Evolutionary conservation across 1,284 basidiomycete species (phyloP).

Genomic region (Cryptococcus wingfieldii): DNA sequence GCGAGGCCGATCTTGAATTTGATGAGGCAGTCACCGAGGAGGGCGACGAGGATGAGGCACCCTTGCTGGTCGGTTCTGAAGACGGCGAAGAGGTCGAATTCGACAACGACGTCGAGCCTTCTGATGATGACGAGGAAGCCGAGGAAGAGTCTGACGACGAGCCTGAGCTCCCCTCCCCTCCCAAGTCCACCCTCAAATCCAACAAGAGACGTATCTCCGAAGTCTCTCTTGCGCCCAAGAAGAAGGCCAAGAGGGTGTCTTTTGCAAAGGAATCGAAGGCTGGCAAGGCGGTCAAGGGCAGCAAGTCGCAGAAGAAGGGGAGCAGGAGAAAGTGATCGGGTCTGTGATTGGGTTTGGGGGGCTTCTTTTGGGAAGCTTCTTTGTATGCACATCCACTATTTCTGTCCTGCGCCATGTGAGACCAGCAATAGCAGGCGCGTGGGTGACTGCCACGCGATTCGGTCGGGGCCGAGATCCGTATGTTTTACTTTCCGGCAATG

Average conservation of each 20-base stretch:
- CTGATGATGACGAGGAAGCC: slow-evolving; percentile 36
- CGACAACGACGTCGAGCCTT: slow-evolving; percentile 41
- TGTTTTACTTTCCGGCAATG: too few species aligned
- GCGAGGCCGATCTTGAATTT: slow-evolving; percentile 35
- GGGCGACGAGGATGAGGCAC: slow-evolving; percentile 34
- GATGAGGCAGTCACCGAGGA: slow-evolving; percentile 28
- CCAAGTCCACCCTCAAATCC: slow-evolving; percentile 1
- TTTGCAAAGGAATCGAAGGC: slow-evolving; percentile 15
- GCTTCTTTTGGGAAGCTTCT: too few species aligned
- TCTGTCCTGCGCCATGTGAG: too few species aligned
- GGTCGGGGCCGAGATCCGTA: too few species aligned
- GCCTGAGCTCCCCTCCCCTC: slow-evolving; percentile 11
- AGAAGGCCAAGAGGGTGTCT: slow-evolving; percentile 32
- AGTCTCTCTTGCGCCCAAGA: slow-evolving; percentile 10
- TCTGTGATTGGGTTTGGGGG: not conserved
- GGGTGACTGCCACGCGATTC: too few species aligned
- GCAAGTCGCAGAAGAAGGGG: slow-evolving; percentile 18
- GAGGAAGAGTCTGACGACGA: slow-evolving; percentile 15
- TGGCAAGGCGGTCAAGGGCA: not conserved
- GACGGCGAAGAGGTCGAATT: slow-evolving; percentile 46
- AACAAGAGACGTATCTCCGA: slow-evolving; percentile 18
- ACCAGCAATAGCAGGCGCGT: too few species aligned
- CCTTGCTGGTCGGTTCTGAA: slow-evolving; percentile 27
- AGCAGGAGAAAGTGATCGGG: slow-evolving; percentile 10
- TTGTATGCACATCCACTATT: too few species aligned